Evolutionary conservation across 2,329 filamentous ascomycete species (phyloP), one percentile per base, ranked within the genome.

Genomic region (Xylariaceae sp.): DNA sequence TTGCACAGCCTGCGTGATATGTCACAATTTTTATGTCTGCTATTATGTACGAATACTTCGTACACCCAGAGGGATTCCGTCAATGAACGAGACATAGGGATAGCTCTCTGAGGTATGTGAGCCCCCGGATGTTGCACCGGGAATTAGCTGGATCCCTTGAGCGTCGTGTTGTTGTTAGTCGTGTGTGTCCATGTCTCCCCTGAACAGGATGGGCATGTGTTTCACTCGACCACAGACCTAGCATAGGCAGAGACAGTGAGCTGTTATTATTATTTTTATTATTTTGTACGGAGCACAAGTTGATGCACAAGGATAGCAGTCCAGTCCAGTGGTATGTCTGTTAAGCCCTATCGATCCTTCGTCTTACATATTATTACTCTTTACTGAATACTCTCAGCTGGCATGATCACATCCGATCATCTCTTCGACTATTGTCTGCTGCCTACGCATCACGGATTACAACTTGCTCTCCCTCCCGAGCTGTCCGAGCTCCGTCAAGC

Each of bases 331-430:
- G n/a, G 42, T 45, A n/a, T 11, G 42, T 45, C n/a, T 45, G 42
- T 37, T 23, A 60, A 49, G 30, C 55, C 59, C 51, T 51, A 59
- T 57, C 51, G 59, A 63, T 63, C 62, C 53, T 54, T 57, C 59
- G 53, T 58, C 56, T 52, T 53, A 57, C 42, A 11, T 45, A 6
- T 53, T 52, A 39, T 50, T 48, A 35, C 56, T 59, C 23, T 30
- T 30, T 30, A 30, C 23, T 30, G 23, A 30, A 30, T 30, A 30
- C 5, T 30, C 23, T 30, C 23, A 30, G 23, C 23, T 30, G 23
- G 23, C 23, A 30, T 5, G 23, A 30, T 30, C 23, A 4, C 23
- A 30, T 30, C 23, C 51, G 37, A 37, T 51, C 48, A 44, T 51
- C 34, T 23, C 47, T 53, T 45, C 52, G 57, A 23, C 50, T 13